Base-by-base conservation (phyloP, 768 basidiomycete genomes). In the Collybia sordida region DNA sequence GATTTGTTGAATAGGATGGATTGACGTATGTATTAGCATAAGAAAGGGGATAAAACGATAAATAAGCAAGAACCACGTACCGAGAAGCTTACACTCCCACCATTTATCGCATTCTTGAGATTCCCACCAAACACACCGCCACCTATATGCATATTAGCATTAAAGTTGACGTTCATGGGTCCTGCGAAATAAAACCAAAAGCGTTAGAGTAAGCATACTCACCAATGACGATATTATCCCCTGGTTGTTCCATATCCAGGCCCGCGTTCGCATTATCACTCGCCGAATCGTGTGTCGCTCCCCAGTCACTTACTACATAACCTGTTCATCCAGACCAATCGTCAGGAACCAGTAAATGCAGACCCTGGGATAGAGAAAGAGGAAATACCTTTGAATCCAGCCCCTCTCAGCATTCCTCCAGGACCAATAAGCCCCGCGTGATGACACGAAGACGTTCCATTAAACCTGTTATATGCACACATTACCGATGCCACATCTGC, bases 371-470 rank as follows among this genome's bases (percentile, higher is more conserved):
- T 12, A 3, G 21, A 21, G 6, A n/a, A 18, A 17, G 15, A 42
- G 23, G 18, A 15, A 19, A 14, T 40, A 70, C 77, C 77, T 64
- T 72, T 64, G 62, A 78, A 79, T 1, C 77, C 77, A 46, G 64
- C 64, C 43, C 59, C 14, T 3, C 31, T 4, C 47, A 78, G 56
- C 18, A 73, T 51, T 1, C 74, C 74, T 42, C 65, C 55, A 2
- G 70, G 66, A 14, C 75, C 74, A 34, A 86, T 60, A 12, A 79
- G 64, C 34, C 68, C 72, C 21, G 73, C 68, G 52, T 85, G 80
- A 53, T 87, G 82, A 59, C 31, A 31, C 31, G 85, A 80, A 12
- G 81, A 85, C 1, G 85, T 84, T 2, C 73, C 69, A 50, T 85
- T 84, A 54, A 83, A 61, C 40, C 77, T 72, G 54, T 83, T 82